Conservation (phyloP, 257 asterid species). For the Linaria vulgaris region DNA sequence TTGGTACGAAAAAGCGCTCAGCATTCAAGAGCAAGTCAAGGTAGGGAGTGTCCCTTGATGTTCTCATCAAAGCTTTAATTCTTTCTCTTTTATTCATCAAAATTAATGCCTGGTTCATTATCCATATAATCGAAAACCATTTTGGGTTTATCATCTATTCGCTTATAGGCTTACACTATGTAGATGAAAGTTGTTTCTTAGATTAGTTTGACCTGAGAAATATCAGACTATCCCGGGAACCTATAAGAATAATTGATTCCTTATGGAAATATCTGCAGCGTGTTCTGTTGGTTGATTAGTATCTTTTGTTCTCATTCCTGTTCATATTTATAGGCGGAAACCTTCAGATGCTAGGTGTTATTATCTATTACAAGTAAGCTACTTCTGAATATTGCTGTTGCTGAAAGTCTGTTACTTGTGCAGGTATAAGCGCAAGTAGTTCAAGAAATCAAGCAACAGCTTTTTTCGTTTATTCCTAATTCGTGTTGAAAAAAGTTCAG, state of each 20-base stretch:
- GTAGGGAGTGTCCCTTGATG: constrained; percentile 21
- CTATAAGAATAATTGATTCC: too few species aligned
- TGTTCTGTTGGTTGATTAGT: neutral
- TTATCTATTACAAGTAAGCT: neutral
- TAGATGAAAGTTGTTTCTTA: neutral
- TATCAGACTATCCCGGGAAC: too few species aligned
- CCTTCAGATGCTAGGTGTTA: too few species aligned
- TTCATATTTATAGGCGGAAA: too few species aligned
- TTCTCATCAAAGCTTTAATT: neutral
- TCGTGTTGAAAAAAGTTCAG: too few species aligned
- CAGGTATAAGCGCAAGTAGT: constrained; percentile 72
- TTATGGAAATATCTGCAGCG: too few species aligned
- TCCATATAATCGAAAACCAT: neutral
- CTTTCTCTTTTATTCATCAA: neutral
- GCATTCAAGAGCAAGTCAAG: constrained; percentile 58
- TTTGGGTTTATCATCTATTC: neutral
- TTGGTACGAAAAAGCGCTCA: constrained; percentile 38
- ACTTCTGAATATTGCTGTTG: neutral
- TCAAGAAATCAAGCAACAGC: neutral
- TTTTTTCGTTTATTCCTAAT: neutral
- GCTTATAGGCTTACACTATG: neutral
- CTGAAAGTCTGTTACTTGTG: constrained; percentile 14
- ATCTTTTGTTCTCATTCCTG: neutral
- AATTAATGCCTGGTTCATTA: neutral
- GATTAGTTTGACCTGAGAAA: neutral